Evolutionary conservation across 495 filamentous ascomycete genomes (phyloP).

Genomic region (Penicillium goetzii): DNA sequence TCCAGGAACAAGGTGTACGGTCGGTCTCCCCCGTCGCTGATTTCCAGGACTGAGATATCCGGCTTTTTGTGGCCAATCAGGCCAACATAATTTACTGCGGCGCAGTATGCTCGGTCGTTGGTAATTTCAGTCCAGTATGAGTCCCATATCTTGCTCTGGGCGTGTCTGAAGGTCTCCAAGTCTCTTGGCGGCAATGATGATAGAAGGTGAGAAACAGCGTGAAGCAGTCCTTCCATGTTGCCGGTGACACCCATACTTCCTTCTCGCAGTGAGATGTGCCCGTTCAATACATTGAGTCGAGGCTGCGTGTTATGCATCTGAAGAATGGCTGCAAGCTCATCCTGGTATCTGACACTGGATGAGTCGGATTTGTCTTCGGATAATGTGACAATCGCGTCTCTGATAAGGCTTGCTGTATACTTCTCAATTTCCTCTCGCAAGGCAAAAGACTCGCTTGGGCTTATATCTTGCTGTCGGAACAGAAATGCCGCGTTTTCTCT

Average conservation of each 20-base stretch:
- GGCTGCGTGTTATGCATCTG: not conserved
- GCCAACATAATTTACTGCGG: conserved; percentile 20
- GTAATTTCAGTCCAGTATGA: conserved; percentile 16
- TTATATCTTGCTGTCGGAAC: not conserved
- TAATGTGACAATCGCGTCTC: not conserved
- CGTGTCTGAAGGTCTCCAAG: conserved; percentile 16
- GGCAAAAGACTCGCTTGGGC: not conserved
- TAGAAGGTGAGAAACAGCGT: not conserved
- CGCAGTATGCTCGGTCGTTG: conserved; percentile 11
- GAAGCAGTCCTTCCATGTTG: not conserved
- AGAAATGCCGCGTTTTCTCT: not conserved
- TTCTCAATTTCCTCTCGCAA: not conserved
- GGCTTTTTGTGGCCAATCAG: conserved; percentile 37
- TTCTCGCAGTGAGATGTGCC: not conserved
- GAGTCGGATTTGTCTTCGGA: not conserved
- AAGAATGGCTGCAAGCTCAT: conserved; percentile 10
- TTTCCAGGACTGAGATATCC: conserved; percentile 35
- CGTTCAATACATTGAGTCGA: too few species aligned
- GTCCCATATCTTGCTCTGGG: conserved; percentile 6
- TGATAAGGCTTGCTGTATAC: conserved; percentile 1
- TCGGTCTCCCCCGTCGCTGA: conserved; percentile 44
- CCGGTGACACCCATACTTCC: not conserved
- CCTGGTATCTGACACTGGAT: conserved; percentile 7
- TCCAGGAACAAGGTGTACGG: conserved; percentile 20
- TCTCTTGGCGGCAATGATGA: not conserved